phyloP scores from a whole-genome alignment of 2,329 filamentous ascomycete species.

The Ophiostoma angusticollis region DNA sequence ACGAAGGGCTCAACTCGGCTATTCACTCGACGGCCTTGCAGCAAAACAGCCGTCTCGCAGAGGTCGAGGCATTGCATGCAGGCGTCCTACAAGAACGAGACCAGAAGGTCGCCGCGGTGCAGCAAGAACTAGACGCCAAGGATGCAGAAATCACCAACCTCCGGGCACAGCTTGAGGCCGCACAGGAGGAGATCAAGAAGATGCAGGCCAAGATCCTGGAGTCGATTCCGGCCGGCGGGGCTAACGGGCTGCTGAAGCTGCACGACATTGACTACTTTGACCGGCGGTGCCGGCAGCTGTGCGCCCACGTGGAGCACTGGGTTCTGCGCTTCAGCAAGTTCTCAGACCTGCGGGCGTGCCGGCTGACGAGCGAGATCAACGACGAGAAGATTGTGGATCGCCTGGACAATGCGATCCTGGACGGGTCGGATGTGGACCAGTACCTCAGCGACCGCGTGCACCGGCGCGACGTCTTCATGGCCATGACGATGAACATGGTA shows the following conservation, averaged over 20 bases:
- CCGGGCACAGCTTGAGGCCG: conserved; percentile 62
- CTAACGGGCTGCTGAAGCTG: conserved; percentile 55
- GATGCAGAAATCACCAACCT: conserved; percentile 72
- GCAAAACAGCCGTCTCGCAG: conserved; percentile 57
- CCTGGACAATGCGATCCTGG: conserved; percentile 85
- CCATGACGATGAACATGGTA: conserved; percentile 96
- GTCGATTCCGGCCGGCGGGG: conserved; percentile 42
- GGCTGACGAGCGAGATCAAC: conserved; percentile 68
- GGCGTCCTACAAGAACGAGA: conserved; percentile 51
- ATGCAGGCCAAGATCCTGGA: conserved; percentile 46
- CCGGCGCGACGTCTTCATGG: conserved; percentile 93
- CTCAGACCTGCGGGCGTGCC: conserved; percentile 81
- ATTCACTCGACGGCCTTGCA: conserved; percentile 66
- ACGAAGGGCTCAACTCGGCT: conserved; percentile 63
- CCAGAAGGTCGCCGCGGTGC: conserved; percentile 19
- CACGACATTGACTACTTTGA: conserved; percentile 94
- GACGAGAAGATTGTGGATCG: conserved; percentile 90
- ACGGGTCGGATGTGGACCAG: conserved; percentile 82
- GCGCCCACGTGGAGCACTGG: conserved; percentile 94
- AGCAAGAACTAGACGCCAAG: conserved; percentile 54
- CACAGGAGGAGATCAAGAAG: conserved; percentile 48
- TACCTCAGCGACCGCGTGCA: conserved; percentile 80
- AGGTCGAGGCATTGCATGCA: conserved; percentile 54
- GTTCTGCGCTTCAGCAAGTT: conserved; percentile 96
- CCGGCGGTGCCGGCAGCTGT: conserved; percentile 83